Percentiles rank a stretch among this genome's conserved stretches.
Conservation (phyloP, 2,329 filamentous ascomycete species). For the Fusarium clavum region DNA sequence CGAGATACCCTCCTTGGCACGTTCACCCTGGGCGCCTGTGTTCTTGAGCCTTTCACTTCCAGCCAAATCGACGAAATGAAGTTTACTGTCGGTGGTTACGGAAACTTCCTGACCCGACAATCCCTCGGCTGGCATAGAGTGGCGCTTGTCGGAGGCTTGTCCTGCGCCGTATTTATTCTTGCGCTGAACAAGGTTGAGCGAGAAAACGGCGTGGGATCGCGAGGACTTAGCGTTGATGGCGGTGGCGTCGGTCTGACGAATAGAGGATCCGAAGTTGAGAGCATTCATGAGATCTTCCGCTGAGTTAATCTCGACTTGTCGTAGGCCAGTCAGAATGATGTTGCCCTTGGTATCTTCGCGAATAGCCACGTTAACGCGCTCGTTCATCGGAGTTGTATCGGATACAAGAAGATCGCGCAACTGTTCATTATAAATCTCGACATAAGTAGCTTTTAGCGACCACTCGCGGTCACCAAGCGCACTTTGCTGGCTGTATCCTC, state of each 20-base stretch:
- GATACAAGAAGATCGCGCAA: slow-evolving; percentile 88
- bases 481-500: slow-evolving; percentile 68
- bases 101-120: slow-evolving; percentile 73
- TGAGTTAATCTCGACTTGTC: slow-evolving; percentile 88
- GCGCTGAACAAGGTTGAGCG: slow-evolving; percentile 89
- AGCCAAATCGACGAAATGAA: slow-evolving; percentile 97
- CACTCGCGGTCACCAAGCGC: slow-evolving; percentile 79
- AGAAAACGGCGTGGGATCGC: slow-evolving; percentile 97
- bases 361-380: slow-evolving; percentile 86
- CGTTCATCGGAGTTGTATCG: slow-evolving; percentile 74
- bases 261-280: slow-evolving; percentile 90
- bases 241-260: slow-evolving; percentile 96
- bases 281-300: slow-evolving; percentile 91
- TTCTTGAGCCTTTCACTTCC: slow-evolving; percentile 98
- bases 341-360: slow-evolving; percentile 95
- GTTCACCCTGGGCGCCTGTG: slow-evolving; percentile 92
- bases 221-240: slow-evolving; percentile 98
- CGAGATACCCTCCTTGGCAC: slow-evolving; percentile 95
- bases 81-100: slow-evolving; percentile 94
- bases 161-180: slow-evolving; percentile 68
- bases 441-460: slow-evolving; percentile 93
- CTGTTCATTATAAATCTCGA: slow-evolving; percentile 98
- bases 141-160: slow-evolving; percentile 79
- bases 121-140: slow-evolving; percentile 86
- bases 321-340: slow-evolving; percentile 91